Base-by-base conservation (phyloP, 257 asterid genomes). In the Fraxinus pennsylvanica region DNA sequence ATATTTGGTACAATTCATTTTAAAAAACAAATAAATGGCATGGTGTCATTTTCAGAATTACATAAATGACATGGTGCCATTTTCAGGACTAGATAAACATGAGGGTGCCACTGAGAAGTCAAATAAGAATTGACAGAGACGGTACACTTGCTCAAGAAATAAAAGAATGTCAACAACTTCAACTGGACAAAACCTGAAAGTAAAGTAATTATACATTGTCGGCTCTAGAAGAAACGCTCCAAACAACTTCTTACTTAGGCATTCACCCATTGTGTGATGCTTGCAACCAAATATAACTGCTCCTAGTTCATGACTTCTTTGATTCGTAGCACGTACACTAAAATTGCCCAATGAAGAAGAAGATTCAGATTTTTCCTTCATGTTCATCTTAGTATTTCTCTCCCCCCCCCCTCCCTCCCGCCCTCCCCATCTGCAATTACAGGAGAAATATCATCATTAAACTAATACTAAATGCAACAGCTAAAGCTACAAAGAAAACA, bases 281-380 rank as follows among this genome's bases (percentile, higher is more conserved):
- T 85, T 88, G 89, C 96, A 91, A 71, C 97, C 97, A 45, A 92
- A 92, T 32, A 91, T 84, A 2, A 92, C 91, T 13, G 88, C 91
- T 72, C 91, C 96, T 3, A 91, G 89, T 25, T 87, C 85, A 6
- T 71, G 47, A 54, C 74, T 78, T 3, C 80, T 39, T 82, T 91
- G 71, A 81, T 91, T 88, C 79, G 92, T 89, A 21, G 91, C 88
- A 36, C 83, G 39, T 17, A 6, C 0, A 19, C 65, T 54, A 21
- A 6, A 15, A 54, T n/a, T 15, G 65, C 25, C 25, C 27, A 13
- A 4, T 13, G 65, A 54, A 54, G 68, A 61, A 30, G 27, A 25
- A 25, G 3, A 30, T 21, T 63, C 35, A 63, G 5, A 63, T 9
- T 63, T 63, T 25, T 25, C 69, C 69, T 63, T 63, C 69, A 9